Conservation (phyloP, 345 rosid genomes). For the Brassica cretica region DNA sequence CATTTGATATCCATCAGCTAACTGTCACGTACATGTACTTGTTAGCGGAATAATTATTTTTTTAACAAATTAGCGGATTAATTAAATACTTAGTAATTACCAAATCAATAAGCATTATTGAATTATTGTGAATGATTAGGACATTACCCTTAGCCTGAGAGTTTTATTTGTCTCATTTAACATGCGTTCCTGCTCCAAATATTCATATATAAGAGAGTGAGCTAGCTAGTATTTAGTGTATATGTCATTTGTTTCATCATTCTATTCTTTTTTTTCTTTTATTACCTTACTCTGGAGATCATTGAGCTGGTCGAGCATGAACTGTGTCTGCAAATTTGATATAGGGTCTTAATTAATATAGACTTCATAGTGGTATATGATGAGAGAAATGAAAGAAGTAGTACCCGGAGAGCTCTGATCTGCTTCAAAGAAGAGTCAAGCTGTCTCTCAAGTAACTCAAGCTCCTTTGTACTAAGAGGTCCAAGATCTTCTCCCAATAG, state of each 20-base stretch:
- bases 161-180: slow-evolving; percentile 76
- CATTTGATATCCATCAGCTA: slow-evolving; percentile 84
- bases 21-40: slow-evolving; percentile 44
- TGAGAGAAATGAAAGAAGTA: not conserved
- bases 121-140: not conserved
- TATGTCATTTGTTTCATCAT: not conserved
- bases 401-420: slow-evolving; percentile 83
- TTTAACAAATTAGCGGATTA: not conserved
- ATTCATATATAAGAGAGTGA: not conserved
- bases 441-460: slow-evolving; percentile 68
- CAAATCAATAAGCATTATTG: not conserved
- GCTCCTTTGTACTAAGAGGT: slow-evolving; percentile 53
- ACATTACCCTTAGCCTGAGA: slow-evolving; percentile 73
- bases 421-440: slow-evolving; percentile 88
- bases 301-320: slow-evolving; percentile 89
- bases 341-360: not conserved
- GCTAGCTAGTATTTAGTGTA: not conserved
- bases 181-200: slow-evolving; percentile 61
- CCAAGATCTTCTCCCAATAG: slow-evolving; percentile 91
- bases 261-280: not conserved
- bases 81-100: not conserved
- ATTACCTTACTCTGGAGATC: slow-evolving; percentile 87
- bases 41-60: not conserved
- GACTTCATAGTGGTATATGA: not conserved
- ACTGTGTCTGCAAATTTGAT: slow-evolving; percentile 61